These are phyloP conservation scores for Ilex paraguariensis DNA, from an alignment of 305 asterid genomes.

Conservation along the genomic window DNA sequence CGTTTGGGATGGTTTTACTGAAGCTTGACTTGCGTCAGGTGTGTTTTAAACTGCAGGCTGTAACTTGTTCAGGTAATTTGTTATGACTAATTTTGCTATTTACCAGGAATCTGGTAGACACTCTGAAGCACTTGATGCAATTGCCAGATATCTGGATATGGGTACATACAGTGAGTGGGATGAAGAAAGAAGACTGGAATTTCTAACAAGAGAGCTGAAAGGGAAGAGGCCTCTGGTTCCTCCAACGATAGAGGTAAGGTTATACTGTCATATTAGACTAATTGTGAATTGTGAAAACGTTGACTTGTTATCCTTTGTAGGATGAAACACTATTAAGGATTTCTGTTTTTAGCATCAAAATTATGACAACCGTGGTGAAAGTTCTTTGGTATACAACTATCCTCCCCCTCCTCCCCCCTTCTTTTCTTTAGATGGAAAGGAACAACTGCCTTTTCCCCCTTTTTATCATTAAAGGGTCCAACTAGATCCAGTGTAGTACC, in stretches of 20 bases:
- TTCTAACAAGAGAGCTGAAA: constrained; percentile 77
- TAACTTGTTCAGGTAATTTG: not conserved
- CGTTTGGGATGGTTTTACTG: constrained; percentile 93
- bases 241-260: constrained; percentile 63
- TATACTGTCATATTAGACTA: not conserved
- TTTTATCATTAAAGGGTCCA: too few relatives aligned
- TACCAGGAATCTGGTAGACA: constrained; percentile 89
- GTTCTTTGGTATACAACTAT: too few relatives aligned
- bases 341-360: too few relatives aligned
- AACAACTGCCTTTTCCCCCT: too few relatives aligned
- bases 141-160: constrained; percentile 79
- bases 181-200: constrained; percentile 74
- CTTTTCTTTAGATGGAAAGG: too few relatives aligned
- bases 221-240: constrained; percentile 96
- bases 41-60: not conserved
- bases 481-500: too few relatives aligned
- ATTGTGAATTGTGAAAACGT: too few relatives aligned
- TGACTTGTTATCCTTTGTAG: too few relatives aligned
- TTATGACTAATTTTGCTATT: constrained; percentile 6
- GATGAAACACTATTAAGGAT: too few relatives aligned
- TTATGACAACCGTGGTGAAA: too few relatives aligned
- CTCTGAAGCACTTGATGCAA: constrained; percentile 92
- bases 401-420: too few relatives aligned
- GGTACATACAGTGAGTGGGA: constrained; percentile 96
- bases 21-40: constrained; percentile 99